These are phyloP conservation scores for Cnidoscolus chayamansa DNA, from an alignment of 441 rosid genomes.

Conservation along the genomic window DNA sequence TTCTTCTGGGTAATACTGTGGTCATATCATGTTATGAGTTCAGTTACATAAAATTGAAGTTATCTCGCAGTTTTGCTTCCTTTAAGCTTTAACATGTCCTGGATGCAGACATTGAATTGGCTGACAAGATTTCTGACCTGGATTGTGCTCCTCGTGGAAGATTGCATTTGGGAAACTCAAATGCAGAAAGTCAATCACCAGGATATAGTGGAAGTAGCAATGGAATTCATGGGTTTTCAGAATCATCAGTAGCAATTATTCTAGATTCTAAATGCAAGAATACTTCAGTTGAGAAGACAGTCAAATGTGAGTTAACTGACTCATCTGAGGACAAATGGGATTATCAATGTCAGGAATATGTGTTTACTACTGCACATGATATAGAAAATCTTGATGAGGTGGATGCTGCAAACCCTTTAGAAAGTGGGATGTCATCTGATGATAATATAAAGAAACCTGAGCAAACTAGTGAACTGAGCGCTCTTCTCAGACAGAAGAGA, in stretches of 20 bases:
- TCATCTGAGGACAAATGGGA: constrained; percentile 27
- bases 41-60: constrained; percentile 2
- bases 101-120: constrained; percentile 55
- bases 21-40: constrained; percentile 8
- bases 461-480: constrained; percentile 24
- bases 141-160: constrained; percentile 37
- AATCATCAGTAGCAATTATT: constrained; percentile 43
- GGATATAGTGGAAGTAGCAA: constrained; percentile 54
- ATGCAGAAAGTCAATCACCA: constrained; percentile 71
- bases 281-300: constrained; percentile 28
- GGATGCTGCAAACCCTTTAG: constrained; percentile 45
- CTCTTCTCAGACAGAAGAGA: constrained; percentile 34
- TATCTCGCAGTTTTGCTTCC: not conserved
- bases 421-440: constrained; percentile 39
- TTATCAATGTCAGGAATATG: constrained; percentile 20
- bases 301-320: constrained; percentile 24
- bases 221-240: constrained; percentile 45
- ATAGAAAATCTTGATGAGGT: constrained; percentile 31
- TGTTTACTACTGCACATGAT: constrained; percentile 24
- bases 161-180: constrained; percentile 36
- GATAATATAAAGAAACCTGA: constrained; percentile 39
- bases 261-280: constrained; percentile 39
- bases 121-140: constrained; percentile 43
- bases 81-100: constrained; percentile 8
- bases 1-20: constrained; percentile 49